These are phyloP conservation scores for Vitis cinerea DNA, from an alignment of 164 flowering plant genomes.

Conservation along the genomic window DNA sequence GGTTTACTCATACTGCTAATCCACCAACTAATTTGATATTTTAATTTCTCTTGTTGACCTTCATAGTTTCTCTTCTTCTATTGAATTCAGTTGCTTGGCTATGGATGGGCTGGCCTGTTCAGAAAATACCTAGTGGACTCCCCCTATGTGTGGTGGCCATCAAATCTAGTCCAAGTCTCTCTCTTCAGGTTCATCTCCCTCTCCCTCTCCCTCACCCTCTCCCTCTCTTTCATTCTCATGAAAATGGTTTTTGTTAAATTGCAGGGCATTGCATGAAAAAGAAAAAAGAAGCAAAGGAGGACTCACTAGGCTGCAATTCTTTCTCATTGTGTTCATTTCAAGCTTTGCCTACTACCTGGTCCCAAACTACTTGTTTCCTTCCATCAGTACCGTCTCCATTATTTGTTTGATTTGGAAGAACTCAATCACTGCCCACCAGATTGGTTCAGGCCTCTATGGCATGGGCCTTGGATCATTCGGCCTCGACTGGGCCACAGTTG, in stretches of 20 bases:
- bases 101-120: slow-evolving; percentile 78
- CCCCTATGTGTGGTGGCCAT: slow-evolving; percentile 48
- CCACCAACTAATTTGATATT: too few species aligned
- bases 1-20: too few species aligned
- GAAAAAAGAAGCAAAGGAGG: slow-evolving; percentile 49
- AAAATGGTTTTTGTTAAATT: neutral
- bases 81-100: slow-evolving; percentile 52
- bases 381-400: slow-evolving; percentile 44
- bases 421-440: slow-evolving; percentile 53
- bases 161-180: slow-evolving; percentile 36
- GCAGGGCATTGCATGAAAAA: slow-evolving; percentile 57
- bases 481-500: slow-evolving; percentile 57
- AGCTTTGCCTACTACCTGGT: slow-evolving; percentile 59
- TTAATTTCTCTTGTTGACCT: too few species aligned
- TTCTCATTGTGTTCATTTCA: slow-evolving; percentile 35
- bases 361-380: slow-evolving; percentile 57
- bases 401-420: slow-evolving; percentile 57
- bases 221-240: neutral
- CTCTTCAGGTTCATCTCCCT: slow-evolving; percentile 30
- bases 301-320: slow-evolving; percentile 57
- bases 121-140: slow-evolving; percentile 43
- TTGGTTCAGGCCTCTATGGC: slow-evolving; percentile 62
- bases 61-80: neutral
- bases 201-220: neutral
- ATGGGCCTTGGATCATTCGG: slow-evolving; percentile 60